These are phyloP conservation scores for Saturnispora sanitii DNA, from an alignment of 805 yeast species.

Conservation along the genomic window DNA sequence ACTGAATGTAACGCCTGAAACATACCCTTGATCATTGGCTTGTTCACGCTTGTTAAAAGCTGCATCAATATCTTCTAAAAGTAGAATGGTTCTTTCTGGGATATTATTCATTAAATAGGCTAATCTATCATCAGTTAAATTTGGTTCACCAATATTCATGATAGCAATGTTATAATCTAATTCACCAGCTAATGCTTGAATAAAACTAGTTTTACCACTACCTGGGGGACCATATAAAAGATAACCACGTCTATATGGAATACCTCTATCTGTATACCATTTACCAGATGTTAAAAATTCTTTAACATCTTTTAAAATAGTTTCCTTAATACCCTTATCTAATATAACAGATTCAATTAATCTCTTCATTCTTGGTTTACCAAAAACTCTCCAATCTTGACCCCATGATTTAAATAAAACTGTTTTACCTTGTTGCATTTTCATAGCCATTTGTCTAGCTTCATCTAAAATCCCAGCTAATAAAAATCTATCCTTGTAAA, in stretches of 20 bases:
- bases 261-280: conserved; percentile 96
- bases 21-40: conserved; percentile 63
- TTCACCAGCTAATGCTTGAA: conserved; percentile 95
- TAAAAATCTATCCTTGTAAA: conserved; percentile 68
- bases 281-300: conserved; percentile 73
- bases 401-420: conserved; percentile 94
- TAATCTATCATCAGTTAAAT: conserved; percentile 86
- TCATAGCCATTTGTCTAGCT: conserved; percentile 76
- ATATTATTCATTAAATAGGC: conserved; percentile 95
- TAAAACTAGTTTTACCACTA: conserved; percentile 89
- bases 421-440: conserved; percentile 83
- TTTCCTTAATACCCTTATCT: conserved; percentile 63
- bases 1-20: conserved; percentile 88
- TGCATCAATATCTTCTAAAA: conserved; percentile 91
- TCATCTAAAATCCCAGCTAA: conserved; percentile 62
- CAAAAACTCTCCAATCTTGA: conserved; percentile 98
- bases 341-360: conserved; percentile 76
- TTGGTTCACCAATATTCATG: conserved; percentile 79
- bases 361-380: conserved; percentile 86
- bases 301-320: conserved; percentile 57
- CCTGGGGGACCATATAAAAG: conserved; percentile 96
- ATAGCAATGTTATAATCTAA: conserved; percentile 93
- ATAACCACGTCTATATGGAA: conserved; percentile 93
- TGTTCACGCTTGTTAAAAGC: conserved; percentile 83
- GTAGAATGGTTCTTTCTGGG: conserved; percentile 76